Evolutionary conservation across 148 eudicot genomes (phyloP), one percentile per base, ranked within the genome.

Genomic region (Rhododendron simsii): DNA sequence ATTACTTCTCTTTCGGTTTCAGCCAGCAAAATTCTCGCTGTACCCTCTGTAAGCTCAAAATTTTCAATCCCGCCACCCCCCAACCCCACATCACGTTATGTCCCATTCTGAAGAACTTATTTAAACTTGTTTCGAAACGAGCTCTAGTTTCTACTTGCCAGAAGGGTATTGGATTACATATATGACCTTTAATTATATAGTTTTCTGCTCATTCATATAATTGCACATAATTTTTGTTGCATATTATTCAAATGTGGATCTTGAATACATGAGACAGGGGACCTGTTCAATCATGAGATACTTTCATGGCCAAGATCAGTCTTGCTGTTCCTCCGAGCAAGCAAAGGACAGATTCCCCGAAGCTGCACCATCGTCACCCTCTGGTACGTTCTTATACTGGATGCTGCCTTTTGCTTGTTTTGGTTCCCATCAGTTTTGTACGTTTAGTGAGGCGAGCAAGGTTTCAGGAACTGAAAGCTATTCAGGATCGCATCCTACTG

Each of bases 1-100:
- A 89, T 96, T 67, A 95, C 96, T 57, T 91, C 90, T 87, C 97
- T 96, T 80, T 96, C 98, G 75, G 88, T 96, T 85, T 88, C 96
- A 73, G 99, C 99, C 59, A 92, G 95, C 88, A 96, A 96, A 91
- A 93, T 96, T 82, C 86, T 92, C 81, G 91, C 87, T 51, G 86
- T 93, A 74, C 99, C 99, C 86, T 86, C 91, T 83, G 99, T 95
- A 91, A 87, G 98, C 89, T 75, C 84, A 81, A 81, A 75, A 4
- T 35, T 39, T 63, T 44, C 47, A 30, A 50, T 55, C 48, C n/a
- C 23, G 14, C 5, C 44, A 9, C 39, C 28, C 45, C 59, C n/a
- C 23, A 8, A 3, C 44, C 10, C 50, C 28, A 6, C 14, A 57
- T 71, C 39, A 33, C 20, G 1, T 33, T 69, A 69, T 65, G 33